A percentile compares a stretch with the other conserved stretches of the same genome.
These are phyloP conservation scores for Physcomitrellopsis africana DNA, from an alignment of 225 moss, liverwort and hornwort genomes.

Conservation along the genomic window DNA sequence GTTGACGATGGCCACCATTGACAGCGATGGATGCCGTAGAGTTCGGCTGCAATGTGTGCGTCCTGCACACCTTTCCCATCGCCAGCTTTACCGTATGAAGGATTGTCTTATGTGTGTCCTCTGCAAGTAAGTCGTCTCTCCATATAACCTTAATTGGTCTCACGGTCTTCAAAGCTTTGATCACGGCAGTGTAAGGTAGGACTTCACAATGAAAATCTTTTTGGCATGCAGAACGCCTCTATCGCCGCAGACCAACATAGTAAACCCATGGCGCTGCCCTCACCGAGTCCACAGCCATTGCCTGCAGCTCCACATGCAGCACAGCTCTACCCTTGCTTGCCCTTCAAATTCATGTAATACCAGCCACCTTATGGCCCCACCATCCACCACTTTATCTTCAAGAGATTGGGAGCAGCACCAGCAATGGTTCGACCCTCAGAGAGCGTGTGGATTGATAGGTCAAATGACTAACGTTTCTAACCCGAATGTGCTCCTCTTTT, in stretches of 20 bases:
- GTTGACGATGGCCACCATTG: conserved; percentile 25
- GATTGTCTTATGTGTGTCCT: conserved; percentile 32
- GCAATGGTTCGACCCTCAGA: conserved; percentile 32
- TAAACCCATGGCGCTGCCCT: conserved; percentile 44
- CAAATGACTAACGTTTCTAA: not conserved
- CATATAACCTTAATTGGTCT: not conserved
- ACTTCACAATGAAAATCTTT: not conserved
- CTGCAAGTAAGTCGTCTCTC: conserved; percentile 43
- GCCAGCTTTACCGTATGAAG: conserved; percentile 29
- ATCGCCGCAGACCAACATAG: not conserved
- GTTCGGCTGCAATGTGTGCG: conserved; percentile 41
- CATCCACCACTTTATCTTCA: not conserved
- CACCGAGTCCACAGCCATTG: conserved; percentile 46
- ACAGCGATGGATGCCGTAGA: conserved; percentile 25
- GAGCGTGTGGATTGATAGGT: conserved; percentile 34
- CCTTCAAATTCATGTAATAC: too few relatives aligned
- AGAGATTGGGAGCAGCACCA: not conserved
- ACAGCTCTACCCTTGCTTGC: not conserved
- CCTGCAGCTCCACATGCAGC: conserved; percentile 29
- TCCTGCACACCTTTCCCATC: conserved; percentile 37
- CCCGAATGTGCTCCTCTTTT: not conserved
- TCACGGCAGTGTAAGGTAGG: not conserved
- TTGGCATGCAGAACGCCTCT: conserved; percentile 25
- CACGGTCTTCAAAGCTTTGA: not conserved
- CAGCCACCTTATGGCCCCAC: not conserved